Percentiles rank a stretch among this genome's conserved stretches.
These are phyloP conservation scores for Echeveria elegans DNA, from an alignment of 164 flowering plant species.

Conservation along the genomic window DNA sequence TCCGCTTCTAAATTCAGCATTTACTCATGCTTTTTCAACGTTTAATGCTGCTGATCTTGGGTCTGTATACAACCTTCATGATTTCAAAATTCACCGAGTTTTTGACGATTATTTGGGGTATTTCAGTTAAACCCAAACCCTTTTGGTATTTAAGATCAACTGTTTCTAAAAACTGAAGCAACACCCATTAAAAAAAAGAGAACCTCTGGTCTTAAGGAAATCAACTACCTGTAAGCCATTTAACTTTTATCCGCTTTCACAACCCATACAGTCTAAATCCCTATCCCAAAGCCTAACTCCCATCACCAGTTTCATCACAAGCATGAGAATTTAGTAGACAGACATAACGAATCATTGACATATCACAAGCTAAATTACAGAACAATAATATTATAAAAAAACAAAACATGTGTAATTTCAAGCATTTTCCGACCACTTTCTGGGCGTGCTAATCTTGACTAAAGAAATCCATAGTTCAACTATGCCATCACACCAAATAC, in stretches of 20 bases:
- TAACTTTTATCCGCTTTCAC: background rate
- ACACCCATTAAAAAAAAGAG: background rate
- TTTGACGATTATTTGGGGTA: background rate
- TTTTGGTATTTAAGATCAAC: background rate
- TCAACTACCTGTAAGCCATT: background rate
- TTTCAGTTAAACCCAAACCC: background rate
- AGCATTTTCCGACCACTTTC: conserved; percentile 2
- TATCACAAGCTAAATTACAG: background rate
- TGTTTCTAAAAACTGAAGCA: background rate
- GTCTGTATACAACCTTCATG: background rate
- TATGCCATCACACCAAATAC: conserved; percentile 3
- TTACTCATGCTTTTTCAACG: no score
- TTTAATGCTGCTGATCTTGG: no score
- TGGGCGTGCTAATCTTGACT: conserved; percentile 4
- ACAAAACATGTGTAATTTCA: background rate
- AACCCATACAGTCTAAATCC: background rate
- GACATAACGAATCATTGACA: no score
- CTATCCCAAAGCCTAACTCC: background rate
- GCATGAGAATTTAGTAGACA: background rate
- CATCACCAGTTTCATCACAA: background rate
- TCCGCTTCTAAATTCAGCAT: background rate
- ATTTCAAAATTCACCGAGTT: background rate
- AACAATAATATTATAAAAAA: background rate
- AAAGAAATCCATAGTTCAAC: background rate
- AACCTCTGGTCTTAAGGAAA: background rate